Evolutionary conservation across 805 yeast genomes (phyloP).

Genomic region (Nakazawaea holstii): DNA sequence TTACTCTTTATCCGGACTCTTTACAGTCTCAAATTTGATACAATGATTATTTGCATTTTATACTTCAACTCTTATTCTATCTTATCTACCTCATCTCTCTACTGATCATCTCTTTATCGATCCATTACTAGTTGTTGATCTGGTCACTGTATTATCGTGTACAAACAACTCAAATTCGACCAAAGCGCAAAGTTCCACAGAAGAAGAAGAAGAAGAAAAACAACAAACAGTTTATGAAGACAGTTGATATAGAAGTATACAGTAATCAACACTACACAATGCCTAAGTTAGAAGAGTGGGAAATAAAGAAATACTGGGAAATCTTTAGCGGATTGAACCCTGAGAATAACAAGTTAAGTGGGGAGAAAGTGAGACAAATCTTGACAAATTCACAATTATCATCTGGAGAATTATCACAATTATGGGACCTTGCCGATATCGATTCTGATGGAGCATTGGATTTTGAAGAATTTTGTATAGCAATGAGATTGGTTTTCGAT

Average conservation of each 20-base stretch:
- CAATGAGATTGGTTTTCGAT: constrained; percentile 94
- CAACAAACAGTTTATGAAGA: neutral
- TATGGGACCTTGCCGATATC: constrained; percentile 92
- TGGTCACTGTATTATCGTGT: no score
- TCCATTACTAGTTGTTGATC: no score
- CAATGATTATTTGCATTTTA: no score
- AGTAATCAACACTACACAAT: constrained; percentile 11
- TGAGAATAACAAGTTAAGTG: constrained; percentile 68
- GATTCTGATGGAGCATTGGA: constrained; percentile 90
- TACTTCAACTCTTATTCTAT: no score
- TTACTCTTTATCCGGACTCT: no score
- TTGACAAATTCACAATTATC: constrained; percentile 83
- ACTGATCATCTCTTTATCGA: no score
- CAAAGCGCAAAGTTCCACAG: neutral
- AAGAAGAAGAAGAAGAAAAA: neutral
- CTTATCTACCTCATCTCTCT: no score
- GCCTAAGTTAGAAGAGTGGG: constrained; percentile 89
- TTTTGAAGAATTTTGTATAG: constrained; percentile 96
- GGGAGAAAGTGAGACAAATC: constrained; percentile 80
- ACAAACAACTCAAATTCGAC: neutral
- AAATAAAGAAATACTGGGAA: constrained; percentile 96
- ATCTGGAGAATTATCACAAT: constrained; percentile 69
- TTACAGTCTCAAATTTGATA: no score
- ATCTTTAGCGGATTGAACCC: constrained; percentile 90
- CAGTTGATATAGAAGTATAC: neutral